Evolutionary conservation across 768 basidiomycete genomes (phyloP).

Genomic region (Hygrocybe coccinea): DNA sequence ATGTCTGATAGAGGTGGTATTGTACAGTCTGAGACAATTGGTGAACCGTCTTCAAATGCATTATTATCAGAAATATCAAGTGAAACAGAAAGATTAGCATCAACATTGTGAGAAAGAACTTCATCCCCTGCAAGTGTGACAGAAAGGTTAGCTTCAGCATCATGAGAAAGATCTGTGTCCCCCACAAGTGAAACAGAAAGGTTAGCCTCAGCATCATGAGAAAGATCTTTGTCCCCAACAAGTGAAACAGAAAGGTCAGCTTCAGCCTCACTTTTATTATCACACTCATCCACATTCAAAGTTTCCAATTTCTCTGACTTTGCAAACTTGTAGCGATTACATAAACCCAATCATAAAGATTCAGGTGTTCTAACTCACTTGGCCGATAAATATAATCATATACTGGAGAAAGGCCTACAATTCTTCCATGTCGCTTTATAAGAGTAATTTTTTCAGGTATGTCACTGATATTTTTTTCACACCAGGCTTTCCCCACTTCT

Average conservation of each 20-base stretch:
- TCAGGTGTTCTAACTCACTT: slow-evolving; percentile 7
- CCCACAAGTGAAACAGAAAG: no score
- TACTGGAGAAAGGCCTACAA: slow-evolving; percentile 19
- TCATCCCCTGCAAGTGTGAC: neutral
- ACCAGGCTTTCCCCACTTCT: slow-evolving; percentile 13
- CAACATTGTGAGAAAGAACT: neutral
- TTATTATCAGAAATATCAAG: slow-evolving; percentile 6
- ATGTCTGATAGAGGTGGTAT: neutral
- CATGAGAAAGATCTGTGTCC: no score
- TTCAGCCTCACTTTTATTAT: neutral
- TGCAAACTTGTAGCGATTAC: neutral
- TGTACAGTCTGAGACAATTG: neutral
- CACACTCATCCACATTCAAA: neutral
- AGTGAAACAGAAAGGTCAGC: neutral
- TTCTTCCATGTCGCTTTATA: slow-evolving; percentile 11
- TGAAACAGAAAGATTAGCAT: slow-evolving; percentile 2
- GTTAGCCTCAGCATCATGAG: no score
- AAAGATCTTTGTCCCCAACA: neutral
- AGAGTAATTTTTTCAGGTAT: slow-evolving; percentile 19
- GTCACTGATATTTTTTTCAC: neutral
- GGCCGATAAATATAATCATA: slow-evolving; percentile 12
- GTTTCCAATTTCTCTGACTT: neutral
- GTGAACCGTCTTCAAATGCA: no score
- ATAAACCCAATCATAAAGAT: slow-evolving; percentile 17
- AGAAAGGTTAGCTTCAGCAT: neutral